Percentiles rank a stretch among this genome's conserved stretches.
Evolutionary conservation across 1,284 basidiomycete genomes (phyloP).

Genomic region (Agroathelia rolfsii): DNA sequence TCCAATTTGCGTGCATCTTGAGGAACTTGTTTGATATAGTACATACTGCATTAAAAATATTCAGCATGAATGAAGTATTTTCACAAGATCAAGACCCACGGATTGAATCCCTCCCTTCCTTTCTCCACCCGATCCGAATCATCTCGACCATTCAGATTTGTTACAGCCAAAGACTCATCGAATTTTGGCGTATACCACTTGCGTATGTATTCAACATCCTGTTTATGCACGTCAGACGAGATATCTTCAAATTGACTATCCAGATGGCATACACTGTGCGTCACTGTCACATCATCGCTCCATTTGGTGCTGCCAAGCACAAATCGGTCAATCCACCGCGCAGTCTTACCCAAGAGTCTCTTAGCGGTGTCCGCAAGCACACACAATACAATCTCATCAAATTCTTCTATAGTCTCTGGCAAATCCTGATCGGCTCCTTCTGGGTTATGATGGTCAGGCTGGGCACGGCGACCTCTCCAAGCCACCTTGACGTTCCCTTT

Average conservation of each 20-base stretch:
- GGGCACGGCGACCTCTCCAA: no score
- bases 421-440: background rate
- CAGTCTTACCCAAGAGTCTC: slow-evolving; percentile 31
- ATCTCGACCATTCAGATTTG: slow-evolving; percentile 8
- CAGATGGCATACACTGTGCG: slow-evolving; percentile 26
- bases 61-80: no score
- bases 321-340: slow-evolving; percentile 32
- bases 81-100: slow-evolving; percentile 6
- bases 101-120: slow-evolving; percentile 9
- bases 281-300: slow-evolving; percentile 31
- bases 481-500: no score
- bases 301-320: slow-evolving; percentile 36
- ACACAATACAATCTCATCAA: slow-evolving; percentile 39
- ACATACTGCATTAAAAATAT: slow-evolving; percentile 18
- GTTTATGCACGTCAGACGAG: no score
- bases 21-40: slow-evolving; percentile 30
- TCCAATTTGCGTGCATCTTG: slow-evolving; percentile 28
- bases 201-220: slow-evolving; percentile 11
- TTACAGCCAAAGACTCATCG: slow-evolving; percentile 8
- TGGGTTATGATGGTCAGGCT: no score
- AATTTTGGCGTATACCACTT: slow-evolving; percentile 11
- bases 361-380: slow-evolving; percentile 34
- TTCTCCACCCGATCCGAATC: slow-evolving; percentile 8
- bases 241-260: slow-evolving; percentile 20
- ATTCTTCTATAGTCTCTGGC: slow-evolving; percentile 22